A percentile compares a stretch with the other conserved stretches of the same genome.
These are phyloP conservation scores for Phlegmacium glaucopus DNA, from an alignment of 768 basidiomycete species.

Conservation along the genomic window DNA sequence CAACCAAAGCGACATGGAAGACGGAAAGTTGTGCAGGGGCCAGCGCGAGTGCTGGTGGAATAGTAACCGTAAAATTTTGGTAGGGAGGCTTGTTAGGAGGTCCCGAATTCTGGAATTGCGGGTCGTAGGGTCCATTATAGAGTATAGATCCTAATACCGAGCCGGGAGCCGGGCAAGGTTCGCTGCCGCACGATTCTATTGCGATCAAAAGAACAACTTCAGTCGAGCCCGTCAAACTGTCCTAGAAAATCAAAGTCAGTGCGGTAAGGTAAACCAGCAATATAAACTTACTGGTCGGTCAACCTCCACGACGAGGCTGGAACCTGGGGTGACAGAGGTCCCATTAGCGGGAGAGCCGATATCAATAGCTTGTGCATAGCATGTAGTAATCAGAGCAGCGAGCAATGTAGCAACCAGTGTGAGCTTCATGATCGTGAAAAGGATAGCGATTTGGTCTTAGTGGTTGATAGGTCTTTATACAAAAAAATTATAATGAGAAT, in stretches of 20 bases:
- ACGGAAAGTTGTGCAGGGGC: conserved; percentile 13
- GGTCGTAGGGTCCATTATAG: conserved; percentile 31
- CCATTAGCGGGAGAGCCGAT: conserved; percentile 31
- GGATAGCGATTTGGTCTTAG: neutral
- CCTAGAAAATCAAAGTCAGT: conserved; percentile 3
- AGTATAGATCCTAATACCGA: conserved; percentile 26
- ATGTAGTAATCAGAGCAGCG: conserved; percentile 3
- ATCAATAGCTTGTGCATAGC: conserved; percentile 17
- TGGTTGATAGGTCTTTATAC: too few species aligned
- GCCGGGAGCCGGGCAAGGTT: conserved; percentile 22
- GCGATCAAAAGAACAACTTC: conserved; percentile 30
- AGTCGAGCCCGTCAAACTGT: conserved; percentile 18
- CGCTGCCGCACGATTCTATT: conserved; percentile 20
- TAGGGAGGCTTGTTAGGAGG: conserved; percentile 17
- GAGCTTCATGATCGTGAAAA: conserved; percentile 10
- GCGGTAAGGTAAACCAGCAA: too few species aligned
- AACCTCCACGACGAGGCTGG: conserved; percentile 31
- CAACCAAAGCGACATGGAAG: conserved; percentile 12
- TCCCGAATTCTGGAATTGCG: conserved; percentile 12
- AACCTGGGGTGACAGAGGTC: conserved; percentile 24
- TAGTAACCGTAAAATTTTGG: conserved; percentile 29
- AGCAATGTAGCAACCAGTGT: conserved; percentile 6
- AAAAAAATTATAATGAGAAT: too few species aligned
- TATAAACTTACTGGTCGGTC: conserved; percentile 32
- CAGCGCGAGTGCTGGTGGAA: conserved; percentile 10